Base-by-base conservation (phyloP, 73 alveolate species). In the Uronychia binucleata region DNA sequence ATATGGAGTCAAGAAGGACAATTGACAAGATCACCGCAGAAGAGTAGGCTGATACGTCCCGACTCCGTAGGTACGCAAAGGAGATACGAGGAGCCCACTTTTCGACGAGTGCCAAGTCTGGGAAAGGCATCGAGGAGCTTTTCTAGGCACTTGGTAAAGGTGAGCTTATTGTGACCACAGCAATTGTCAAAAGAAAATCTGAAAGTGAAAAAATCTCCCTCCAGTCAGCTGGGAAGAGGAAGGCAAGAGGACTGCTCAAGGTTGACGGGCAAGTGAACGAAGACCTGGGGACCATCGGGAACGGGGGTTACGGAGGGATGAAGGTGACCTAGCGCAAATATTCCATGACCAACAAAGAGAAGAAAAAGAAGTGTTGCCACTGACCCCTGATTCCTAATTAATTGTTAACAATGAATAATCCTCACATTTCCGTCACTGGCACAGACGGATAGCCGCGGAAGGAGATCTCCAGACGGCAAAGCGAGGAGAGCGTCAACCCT, bases 91-190 rank as follows among this genome's bases (percentile, higher is more conserved):
- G 97, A 35, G 91, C 89, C 26, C 98, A 95, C 83, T 93, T 93
- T 84, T 77, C 81, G 77, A 93, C 98, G 5, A 91, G 97, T 82
- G 98, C 98, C 28, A 95, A 95, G 83, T 88, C 95, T 28, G 96
- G 96, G 31, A 85, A 86, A 58, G 98, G 98, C 0, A 94, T 95
- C 26, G 89, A 82, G 14, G 96, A 93, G 75, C 33, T 90, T 29
- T 95, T 95, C 75, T 30, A 46, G 5, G 5, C 5, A 19, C 19
- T 46, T 5, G 5, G 67, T 19, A 46, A 46, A 46, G 67, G 67
- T 46, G 19, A n/a, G n/a, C n/a, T 33, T n/a, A 85, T 35, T n/a
- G 27, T 88, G 26, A 32, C 94, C 1, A 83, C 82, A 84, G 84
- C 91, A 77, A 82, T 58, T 26, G 14, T 81, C 33, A 58, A 75